These are phyloP conservation scores for Suhomyces ambrosiae DNA, from an alignment of 1,139 yeast species.

Conservation along the genomic window DNA sequence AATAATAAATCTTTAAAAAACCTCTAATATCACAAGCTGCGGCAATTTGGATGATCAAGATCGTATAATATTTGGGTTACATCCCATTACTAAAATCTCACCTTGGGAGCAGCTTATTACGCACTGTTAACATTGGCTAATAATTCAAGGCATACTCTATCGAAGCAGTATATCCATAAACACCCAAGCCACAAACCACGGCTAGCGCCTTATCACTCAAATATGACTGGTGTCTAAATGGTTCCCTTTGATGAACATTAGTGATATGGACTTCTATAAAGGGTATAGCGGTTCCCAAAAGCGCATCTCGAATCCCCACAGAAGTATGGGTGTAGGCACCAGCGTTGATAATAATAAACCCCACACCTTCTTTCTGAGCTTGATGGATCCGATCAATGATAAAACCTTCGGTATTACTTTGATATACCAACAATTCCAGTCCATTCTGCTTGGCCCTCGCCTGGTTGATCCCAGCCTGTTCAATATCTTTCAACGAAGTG, in stretches of 20 bases:
- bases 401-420: conserved; percentile 51
- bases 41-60: no score
- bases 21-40: no score
- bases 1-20: no score
- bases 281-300: conserved; percentile 49
- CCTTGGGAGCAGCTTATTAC: no score
- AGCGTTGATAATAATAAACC: conserved; percentile 48
- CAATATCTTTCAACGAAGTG: conserved; percentile 44
- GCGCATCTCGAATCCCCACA: conserved; percentile 52
- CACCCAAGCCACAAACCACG: conserved; percentile 50
- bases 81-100: no score
- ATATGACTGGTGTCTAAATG: conserved; percentile 52
- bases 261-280: conserved; percentile 53
- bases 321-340: conserved; percentile 57
- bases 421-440: conserved; percentile 35
- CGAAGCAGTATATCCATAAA: conserved; percentile 52
- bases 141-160: conserved; percentile 49
- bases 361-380: conserved; percentile 43
- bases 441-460: conserved; percentile 37
- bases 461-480: conserved; percentile 41
- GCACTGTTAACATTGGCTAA: no score
- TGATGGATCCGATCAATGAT: conserved; percentile 49
- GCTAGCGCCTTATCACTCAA: conserved; percentile 52
- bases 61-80: no score
- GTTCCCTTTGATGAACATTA: conserved; percentile 52